These are phyloP conservation scores for Penicillium occitanis DNA, from an alignment of 2,329 filamentous ascomycete genomes.

Conservation along the genomic window DNA sequence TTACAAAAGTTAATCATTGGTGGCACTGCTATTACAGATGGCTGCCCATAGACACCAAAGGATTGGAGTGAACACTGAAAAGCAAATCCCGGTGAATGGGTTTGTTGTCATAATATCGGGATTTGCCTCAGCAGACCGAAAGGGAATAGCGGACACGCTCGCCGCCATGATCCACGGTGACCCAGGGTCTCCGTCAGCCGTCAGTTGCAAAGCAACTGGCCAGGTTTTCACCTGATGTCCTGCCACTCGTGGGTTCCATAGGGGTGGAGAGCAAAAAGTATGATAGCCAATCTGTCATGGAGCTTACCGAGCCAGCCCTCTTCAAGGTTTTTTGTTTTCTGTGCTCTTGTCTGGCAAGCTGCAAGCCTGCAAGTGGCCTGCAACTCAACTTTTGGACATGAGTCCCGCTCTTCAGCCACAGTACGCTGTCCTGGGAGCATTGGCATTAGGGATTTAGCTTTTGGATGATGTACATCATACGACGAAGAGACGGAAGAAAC, in stretches of 20 bases:
- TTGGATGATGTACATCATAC: conserved; percentile 15
- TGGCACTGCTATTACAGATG: conserved; percentile 22
- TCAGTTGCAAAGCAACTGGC: background rate
- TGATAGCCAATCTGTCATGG: conserved; percentile 10
- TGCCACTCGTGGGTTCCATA: background rate
- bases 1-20: conserved; percentile 30
- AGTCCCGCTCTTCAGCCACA: conserved; percentile 8
- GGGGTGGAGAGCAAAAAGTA: conserved; percentile 10
- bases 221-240: conserved; percentile 7
- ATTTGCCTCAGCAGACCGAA: conserved; percentile 30
- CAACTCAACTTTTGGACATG: background rate
- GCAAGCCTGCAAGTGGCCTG: background rate
- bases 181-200: conserved; percentile 4
- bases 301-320: conserved; percentile 8
- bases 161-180: conserved; percentile 16
- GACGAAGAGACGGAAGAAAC: conserved; percentile 9
- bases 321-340: conserved; percentile 4
- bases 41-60: background rate
- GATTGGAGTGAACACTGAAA: background rate
- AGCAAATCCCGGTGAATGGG: conserved; percentile 37
- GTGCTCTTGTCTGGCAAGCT: background rate
- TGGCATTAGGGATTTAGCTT: conserved; percentile 1
- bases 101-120: conserved; percentile 28
- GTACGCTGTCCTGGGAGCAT: background rate
- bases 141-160: conserved; percentile 24